Evolutionary conservation across 139 green algal species (phyloP).

Genomic region (Desmodesmus armatus): DNA sequence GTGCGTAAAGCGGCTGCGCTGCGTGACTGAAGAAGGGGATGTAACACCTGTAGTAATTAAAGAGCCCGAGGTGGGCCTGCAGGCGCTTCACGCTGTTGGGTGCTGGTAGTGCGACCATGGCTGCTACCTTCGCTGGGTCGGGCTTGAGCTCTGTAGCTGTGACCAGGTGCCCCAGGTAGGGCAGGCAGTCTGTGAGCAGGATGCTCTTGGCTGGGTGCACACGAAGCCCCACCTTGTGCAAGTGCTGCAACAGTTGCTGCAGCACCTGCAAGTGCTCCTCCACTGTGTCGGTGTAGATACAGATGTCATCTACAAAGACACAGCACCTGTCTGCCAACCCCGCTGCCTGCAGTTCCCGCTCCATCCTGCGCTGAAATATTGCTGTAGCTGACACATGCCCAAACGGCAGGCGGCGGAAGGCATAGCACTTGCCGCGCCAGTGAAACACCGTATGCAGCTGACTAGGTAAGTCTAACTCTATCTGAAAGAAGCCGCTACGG

Average conservation of each 20-base stretch:
- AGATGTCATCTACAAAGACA: slow-evolving; percentile 54
- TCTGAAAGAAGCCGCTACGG: no score
- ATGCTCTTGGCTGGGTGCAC: slow-evolving; percentile 48
- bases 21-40: slow-evolving; percentile 43
- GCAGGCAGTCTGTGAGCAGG: not conserved
- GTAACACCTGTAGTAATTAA: slow-evolving; percentile 53
- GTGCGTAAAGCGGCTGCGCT: slow-evolving; percentile 34
- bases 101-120: slow-evolving; percentile 47
- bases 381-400: slow-evolving; percentile 33
- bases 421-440: slow-evolving; percentile 19
- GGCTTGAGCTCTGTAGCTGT: slow-evolving; percentile 28
- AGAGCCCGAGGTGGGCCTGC: slow-evolving; percentile 45
- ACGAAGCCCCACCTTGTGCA: slow-evolving; percentile 6
- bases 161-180: slow-evolving; percentile 57
- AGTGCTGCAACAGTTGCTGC: slow-evolving; percentile 19
- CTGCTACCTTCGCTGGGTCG: slow-evolving; percentile 45
- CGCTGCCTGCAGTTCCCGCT: slow-evolving; percentile 25
- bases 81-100: slow-evolving; percentile 47
- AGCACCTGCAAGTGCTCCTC: slow-evolving; percentile 45
- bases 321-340: not conserved
- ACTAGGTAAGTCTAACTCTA: no score
- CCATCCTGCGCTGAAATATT: slow-evolving; percentile 37
- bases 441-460: no score
- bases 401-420: slow-evolving; percentile 40
- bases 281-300: not conserved